phyloP scores from a whole-genome alignment of 2,329 filamentous ascomycete species.

The Dactylonectria estremocensis region DNA sequence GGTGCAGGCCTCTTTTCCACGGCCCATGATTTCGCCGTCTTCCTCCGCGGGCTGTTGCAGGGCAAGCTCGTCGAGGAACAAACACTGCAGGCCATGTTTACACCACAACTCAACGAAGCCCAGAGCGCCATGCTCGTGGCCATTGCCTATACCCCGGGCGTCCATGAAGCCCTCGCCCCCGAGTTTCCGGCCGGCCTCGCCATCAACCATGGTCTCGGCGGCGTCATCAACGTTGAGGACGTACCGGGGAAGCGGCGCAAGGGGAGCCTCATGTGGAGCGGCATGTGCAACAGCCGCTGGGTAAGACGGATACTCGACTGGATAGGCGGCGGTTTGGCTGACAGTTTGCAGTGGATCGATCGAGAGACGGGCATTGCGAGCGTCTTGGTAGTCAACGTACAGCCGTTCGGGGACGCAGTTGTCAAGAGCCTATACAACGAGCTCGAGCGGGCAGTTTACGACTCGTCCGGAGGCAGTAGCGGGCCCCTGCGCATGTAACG shows the following conservation, averaged over 20 bases:
- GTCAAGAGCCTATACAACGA: constrained; percentile 56
- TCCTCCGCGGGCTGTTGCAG: constrained; percentile 54
- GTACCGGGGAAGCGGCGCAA: constrained; percentile 57
- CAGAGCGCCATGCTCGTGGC: constrained; percentile 42
- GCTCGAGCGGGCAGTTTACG: constrained; percentile 58
- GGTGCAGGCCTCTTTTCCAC: constrained; percentile 62
- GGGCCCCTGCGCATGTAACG: neutral
- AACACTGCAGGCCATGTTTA: constrained; percentile 55
- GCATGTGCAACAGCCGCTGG: constrained; percentile 60
- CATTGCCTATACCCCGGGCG: constrained; percentile 35
- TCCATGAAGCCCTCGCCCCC: constrained; percentile 51
- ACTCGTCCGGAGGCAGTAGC: constrained; percentile 29
- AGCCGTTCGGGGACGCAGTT: constrained; percentile 56
- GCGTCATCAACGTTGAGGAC: constrained; percentile 58
- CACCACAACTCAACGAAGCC: constrained; percentile 56
- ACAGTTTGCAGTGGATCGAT: constrained; percentile 54
- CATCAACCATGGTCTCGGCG: constrained; percentile 58
- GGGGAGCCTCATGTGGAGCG: constrained; percentile 62
- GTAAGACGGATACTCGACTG: constrained; percentile 45
- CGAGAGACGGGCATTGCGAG: constrained; percentile 57
- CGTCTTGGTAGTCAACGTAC: constrained; percentile 56
- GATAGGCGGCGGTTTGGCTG: neutral
- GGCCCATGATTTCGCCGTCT: constrained; percentile 56
- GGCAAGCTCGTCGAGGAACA: constrained; percentile 50
- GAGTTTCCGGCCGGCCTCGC: constrained; percentile 54